Conservation (phyloP, 2,329 filamentous ascomycete genomes). For the Celoporthe dispersa region DNA sequence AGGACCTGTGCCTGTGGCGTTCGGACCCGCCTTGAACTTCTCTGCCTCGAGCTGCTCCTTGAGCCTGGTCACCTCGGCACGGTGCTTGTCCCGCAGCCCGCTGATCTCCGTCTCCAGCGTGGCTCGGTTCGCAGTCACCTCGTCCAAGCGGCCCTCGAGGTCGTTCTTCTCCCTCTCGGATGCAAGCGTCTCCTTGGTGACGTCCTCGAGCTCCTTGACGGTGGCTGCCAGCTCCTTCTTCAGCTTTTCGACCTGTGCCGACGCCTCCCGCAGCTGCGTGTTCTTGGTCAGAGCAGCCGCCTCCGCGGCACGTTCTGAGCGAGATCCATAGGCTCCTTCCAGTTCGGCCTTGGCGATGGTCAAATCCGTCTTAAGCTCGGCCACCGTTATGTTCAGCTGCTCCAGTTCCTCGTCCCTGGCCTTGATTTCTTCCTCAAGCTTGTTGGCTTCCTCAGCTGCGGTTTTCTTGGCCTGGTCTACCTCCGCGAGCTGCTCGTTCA, state of each 20-base stretch:
- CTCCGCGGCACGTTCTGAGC: slow-evolving; percentile 62
- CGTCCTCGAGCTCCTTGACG: slow-evolving; percentile 56
- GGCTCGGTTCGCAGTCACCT: slow-evolving; percentile 41
- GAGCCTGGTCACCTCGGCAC: slow-evolving; percentile 48
- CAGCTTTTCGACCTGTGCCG: slow-evolving; percentile 54
- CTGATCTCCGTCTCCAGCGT: slow-evolving; percentile 46
- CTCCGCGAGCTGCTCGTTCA: slow-evolving; percentile 28
- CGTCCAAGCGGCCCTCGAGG: slow-evolving; percentile 48
- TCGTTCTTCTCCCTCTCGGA: slow-evolving; percentile 56
- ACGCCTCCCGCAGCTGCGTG: slow-evolving; percentile 51
- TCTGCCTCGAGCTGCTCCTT: slow-evolving; percentile 58
- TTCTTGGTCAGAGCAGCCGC: slow-evolving; percentile 57
- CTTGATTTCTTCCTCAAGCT: slow-evolving; percentile 50
- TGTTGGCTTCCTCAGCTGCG: slow-evolving; percentile 35
- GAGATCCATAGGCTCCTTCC: slow-evolving; percentile 64
- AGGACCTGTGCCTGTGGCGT: slow-evolving; percentile 39
- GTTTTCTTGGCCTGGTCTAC: slow-evolving; percentile 38
- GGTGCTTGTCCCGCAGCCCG: slow-evolving; percentile 44
- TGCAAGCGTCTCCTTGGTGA: slow-evolving; percentile 56
- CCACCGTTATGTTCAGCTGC: slow-evolving; percentile 54
- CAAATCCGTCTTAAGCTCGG: slow-evolving; percentile 65
- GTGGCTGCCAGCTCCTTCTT: slow-evolving; percentile 55
- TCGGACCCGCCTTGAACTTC: slow-evolving; percentile 47
- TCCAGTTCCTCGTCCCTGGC: slow-evolving; percentile 57
- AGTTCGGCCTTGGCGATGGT: slow-evolving; percentile 65